Percentiles rank a stretch among this genome's conserved stretches.
Evolutionary conservation across 164 flowering plant genomes (phyloP).

Genomic region (Magnolia sinica): DNA sequence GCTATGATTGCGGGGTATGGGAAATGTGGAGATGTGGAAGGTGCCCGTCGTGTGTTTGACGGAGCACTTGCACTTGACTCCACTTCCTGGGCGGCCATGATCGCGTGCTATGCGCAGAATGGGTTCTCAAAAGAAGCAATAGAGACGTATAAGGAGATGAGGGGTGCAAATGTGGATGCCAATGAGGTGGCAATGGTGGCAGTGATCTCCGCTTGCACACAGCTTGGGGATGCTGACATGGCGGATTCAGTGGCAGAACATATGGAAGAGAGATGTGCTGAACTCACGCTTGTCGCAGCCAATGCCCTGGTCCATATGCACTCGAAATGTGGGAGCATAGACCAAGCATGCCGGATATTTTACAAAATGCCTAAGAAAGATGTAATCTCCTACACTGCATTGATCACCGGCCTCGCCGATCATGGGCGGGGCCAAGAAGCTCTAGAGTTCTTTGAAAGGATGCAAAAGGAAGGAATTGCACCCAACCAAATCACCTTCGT

Average conservation of each 20-base stretch:
- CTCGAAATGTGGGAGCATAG: slow-evolving; percentile 38
- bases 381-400: slow-evolving; percentile 35
- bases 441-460: slow-evolving; percentile 29
- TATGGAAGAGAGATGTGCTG: slow-evolving; percentile 23
- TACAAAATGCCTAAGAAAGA: slow-evolving; percentile 29
- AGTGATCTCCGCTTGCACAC: slow-evolving; percentile 48
- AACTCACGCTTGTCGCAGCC: slow-evolving; percentile 27
- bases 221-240: slow-evolving; percentile 31
- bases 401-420: slow-evolving; percentile 42
- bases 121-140: slow-evolving; percentile 38
- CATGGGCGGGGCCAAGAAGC: slow-evolving; percentile 42
- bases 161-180: slow-evolving; percentile 17
- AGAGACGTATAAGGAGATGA: slow-evolving; percentile 40
- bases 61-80: slow-evolving; percentile 18
- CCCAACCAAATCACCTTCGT: slow-evolving; percentile 43
- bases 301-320: slow-evolving; percentile 51
- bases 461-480: slow-evolving; percentile 33
- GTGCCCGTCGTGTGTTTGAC: slow-evolving; percentile 32
- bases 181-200: slow-evolving; percentile 47
- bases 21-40: slow-evolving; percentile 32
- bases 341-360: slow-evolving; percentile 30
- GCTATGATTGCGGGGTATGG: slow-evolving; percentile 58
- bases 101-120: slow-evolving; percentile 45
- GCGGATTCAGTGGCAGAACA: slow-evolving; percentile 21
- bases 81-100: slow-evolving; percentile 41